Conservation (phyloP, 495 filamentous ascomycete genomes). For the Thermochaetoides thermophila region DNA sequence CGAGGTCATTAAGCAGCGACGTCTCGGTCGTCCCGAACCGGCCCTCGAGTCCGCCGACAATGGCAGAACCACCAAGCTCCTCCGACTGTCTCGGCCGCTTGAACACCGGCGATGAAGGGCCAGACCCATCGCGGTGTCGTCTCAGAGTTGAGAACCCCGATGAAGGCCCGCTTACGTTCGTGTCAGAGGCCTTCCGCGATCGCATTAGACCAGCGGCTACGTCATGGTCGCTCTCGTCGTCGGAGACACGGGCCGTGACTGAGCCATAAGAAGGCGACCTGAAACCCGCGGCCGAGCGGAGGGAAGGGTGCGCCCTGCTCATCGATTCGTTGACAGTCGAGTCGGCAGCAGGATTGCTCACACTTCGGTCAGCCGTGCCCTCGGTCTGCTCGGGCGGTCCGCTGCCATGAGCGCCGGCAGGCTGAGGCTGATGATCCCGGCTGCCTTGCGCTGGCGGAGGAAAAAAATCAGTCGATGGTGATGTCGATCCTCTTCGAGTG, state of each 20-base stretch:
- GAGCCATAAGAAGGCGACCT: constrained; percentile 44
- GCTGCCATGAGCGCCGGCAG: constrained; percentile 10
- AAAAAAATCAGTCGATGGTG: too few relatives aligned
- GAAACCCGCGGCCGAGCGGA: constrained; percentile 45
- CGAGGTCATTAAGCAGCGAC: constrained; percentile 21
- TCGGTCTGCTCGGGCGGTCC: constrained; percentile 3
- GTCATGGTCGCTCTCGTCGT: constrained; percentile 5
- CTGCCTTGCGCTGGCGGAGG: too few relatives aligned
- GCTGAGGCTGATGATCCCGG: not conserved
- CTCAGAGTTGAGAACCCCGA: constrained; percentile 1
- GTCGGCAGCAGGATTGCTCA: constrained; percentile 5
- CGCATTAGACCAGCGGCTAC: constrained; percentile 12
- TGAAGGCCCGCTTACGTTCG: constrained; percentile 1
- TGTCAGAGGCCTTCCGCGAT: constrained; percentile 5
- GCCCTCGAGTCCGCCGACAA: constrained; percentile 29
- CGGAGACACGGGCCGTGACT: constrained; percentile 22
- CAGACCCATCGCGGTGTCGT: constrained; percentile 8
- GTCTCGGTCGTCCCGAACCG: constrained; percentile 31
- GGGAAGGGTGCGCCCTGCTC: constrained; percentile 39
- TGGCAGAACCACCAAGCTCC: constrained; percentile 27
- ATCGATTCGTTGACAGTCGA: constrained; percentile 22
- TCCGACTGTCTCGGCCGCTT: constrained; percentile 18
- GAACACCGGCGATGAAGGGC: constrained; percentile 3
- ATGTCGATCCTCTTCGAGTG: too few relatives aligned
- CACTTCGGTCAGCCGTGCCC: constrained; percentile 5